phyloP scores from a whole-genome alignment of 352 stramenopile species.

The Blastocystis sp. region DNA sequence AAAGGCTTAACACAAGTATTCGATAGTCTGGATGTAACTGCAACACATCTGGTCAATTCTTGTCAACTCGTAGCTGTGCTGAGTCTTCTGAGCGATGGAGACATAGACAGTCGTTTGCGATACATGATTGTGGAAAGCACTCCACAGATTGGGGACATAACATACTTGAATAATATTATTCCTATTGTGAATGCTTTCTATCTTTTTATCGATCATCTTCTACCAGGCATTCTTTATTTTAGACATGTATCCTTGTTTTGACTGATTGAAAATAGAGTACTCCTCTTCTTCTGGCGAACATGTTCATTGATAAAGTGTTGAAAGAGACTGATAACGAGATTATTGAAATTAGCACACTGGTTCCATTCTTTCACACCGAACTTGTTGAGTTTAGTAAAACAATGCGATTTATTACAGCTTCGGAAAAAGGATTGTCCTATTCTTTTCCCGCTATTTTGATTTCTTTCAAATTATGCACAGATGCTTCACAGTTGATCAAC shows the following conservation, averaged over 20 bases:
- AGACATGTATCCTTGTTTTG: not conserved
- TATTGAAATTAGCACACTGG: not conserved
- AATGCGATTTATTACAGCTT: not conserved
- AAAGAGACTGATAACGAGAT: not conserved
- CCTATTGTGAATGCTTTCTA: not conserved
- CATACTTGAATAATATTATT: not conserved
- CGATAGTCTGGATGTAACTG: constrained; percentile 7
- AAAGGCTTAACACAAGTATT: not conserved
- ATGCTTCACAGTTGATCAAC: not conserved
- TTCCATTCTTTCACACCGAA: not conserved
- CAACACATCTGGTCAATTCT: not conserved
- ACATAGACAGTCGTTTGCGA: not conserved
- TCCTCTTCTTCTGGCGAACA: not conserved
- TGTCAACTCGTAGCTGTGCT: not conserved
- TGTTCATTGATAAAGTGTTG: not conserved
- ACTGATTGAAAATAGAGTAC: not conserved
- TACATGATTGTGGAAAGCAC: not conserved
- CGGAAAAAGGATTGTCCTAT: not conserved
- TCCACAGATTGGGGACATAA: not conserved
- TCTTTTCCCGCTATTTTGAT: not conserved
- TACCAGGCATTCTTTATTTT: not conserved
- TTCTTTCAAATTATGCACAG: not conserved
- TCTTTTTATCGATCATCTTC: constrained; percentile 2
- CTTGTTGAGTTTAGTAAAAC: not conserved
- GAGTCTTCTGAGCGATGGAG: not conserved